Conservation (phyloP, 1,139 yeast genomes). For the Debaryomyces sp. region DNA sequence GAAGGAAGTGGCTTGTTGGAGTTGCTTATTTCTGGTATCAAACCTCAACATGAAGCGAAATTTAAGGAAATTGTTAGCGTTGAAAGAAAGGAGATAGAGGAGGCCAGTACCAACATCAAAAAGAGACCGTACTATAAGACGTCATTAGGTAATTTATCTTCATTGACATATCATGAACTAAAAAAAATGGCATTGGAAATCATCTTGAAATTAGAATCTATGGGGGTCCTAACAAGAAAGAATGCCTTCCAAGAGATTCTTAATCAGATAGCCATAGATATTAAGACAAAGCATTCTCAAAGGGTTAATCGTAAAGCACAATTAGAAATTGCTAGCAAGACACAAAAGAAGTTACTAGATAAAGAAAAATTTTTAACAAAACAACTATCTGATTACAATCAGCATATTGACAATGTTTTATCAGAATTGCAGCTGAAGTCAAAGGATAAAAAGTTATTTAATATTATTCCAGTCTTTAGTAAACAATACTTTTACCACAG, state of each 20-base stretch:
- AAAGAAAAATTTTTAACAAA: constrained; percentile 64
- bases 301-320: constrained; percentile 66
- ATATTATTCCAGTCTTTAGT: constrained; percentile 65
- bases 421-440: constrained; percentile 60
- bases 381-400: constrained; percentile 67
- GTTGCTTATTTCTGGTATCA: constrained; percentile 70
- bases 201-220: constrained; percentile 71
- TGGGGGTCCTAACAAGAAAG: constrained; percentile 65
- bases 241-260: constrained; percentile 79
- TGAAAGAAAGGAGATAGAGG: constrained; percentile 42
- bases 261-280: constrained; percentile 84
- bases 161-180: constrained; percentile 69
- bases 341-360: constrained; percentile 60
- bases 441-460: constrained; percentile 55
- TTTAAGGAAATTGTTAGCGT: constrained; percentile 57
- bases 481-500: constrained; percentile 80
- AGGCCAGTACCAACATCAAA: constrained; percentile 23
- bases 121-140: constrained; percentile 42
- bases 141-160: constrained; percentile 56
- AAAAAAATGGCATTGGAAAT: constrained; percentile 78
- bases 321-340: constrained; percentile 58
- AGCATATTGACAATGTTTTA: constrained; percentile 69
- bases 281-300: constrained; percentile 75
- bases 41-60: constrained; percentile 63
- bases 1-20: constrained; percentile 73